Evolutionary conservation across 2,329 filamentous ascomycete species (phyloP).

Genomic region (Helotiales sp.): DNA sequence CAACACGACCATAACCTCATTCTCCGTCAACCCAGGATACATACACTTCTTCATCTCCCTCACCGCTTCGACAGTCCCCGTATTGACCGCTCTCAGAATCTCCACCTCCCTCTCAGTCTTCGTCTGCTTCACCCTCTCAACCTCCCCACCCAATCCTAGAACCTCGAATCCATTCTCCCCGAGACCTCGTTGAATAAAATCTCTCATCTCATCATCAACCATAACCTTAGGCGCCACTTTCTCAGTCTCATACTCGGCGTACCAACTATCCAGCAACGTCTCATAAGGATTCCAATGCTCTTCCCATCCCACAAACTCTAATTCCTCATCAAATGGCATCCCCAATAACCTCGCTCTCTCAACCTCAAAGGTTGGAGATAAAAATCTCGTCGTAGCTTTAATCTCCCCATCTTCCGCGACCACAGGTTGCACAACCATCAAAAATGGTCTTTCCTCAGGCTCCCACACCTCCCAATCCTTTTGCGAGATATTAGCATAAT

Average conservation of each 20-base stretch:
- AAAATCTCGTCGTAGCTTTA: slow-evolving; percentile 55
- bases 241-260: background rate
- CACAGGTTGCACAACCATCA: slow-evolving; percentile 58
- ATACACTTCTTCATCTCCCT: slow-evolving; percentile 56
- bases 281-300: slow-evolving; percentile 65
- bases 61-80: slow-evolving; percentile 61
- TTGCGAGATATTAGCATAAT: slow-evolving; percentile 63
- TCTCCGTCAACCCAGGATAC: slow-evolving; percentile 56
- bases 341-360: slow-evolving; percentile 57
- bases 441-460: slow-evolving; percentile 62
- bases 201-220: slow-evolving; percentile 64
- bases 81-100: slow-evolving; percentile 61
- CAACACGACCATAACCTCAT: slow-evolving; percentile 55
- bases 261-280: slow-evolving; percentile 48
- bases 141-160: slow-evolving; percentile 51
- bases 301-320: slow-evolving; percentile 60
- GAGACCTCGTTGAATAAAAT: slow-evolving; percentile 61
- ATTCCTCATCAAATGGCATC: slow-evolving; percentile 52
- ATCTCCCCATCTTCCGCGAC: slow-evolving; percentile 41
- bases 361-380: slow-evolving; percentile 61
- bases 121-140: slow-evolving; percentile 58
- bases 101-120: slow-evolving; percentile 58
- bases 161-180: slow-evolving; percentile 54
- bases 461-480: slow-evolving; percentile 65
- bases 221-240: slow-evolving; percentile 47